phyloP scores from a whole-genome alignment of 805 yeast genomes.

The Yarrowia osloensis region DNA sequence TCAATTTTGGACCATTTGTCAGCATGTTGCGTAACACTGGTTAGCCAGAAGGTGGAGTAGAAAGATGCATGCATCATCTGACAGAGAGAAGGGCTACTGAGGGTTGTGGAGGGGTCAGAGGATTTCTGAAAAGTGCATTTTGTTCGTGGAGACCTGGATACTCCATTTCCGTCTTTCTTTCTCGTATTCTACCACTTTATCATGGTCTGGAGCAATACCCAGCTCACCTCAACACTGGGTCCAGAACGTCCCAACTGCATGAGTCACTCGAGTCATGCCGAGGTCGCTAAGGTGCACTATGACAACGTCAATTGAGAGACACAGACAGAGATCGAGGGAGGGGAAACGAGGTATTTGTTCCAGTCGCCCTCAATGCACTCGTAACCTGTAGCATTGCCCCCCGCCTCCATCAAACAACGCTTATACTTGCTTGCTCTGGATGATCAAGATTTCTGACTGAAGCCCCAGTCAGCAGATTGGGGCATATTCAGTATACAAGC shows the following conservation, averaged over 20 bases:
- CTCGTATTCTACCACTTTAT: background rate
- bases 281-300: background rate
- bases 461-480: background rate
- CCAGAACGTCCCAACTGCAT: slow-evolving; percentile 16
- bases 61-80: background rate
- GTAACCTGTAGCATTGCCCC: background rate
- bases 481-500: background rate
- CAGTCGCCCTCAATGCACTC: background rate
- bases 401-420: background rate
- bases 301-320: background rate
- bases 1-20: background rate
- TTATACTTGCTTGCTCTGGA: background rate
- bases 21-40: background rate
- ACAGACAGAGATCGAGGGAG: background rate
- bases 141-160: background rate
- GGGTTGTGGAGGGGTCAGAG: background rate
- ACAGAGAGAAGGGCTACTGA: background rate
- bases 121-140: background rate
- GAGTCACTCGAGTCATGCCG: slow-evolving; percentile 25
- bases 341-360: background rate
- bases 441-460: background rate
- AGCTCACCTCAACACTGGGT: background rate
- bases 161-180: background rate
- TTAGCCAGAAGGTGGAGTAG: background rate
- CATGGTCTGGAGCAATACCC: background rate